Evolutionary conservation across 1,284 basidiomycete genomes (phyloP).

Genomic region (Rhodotorula sp.): DNA sequence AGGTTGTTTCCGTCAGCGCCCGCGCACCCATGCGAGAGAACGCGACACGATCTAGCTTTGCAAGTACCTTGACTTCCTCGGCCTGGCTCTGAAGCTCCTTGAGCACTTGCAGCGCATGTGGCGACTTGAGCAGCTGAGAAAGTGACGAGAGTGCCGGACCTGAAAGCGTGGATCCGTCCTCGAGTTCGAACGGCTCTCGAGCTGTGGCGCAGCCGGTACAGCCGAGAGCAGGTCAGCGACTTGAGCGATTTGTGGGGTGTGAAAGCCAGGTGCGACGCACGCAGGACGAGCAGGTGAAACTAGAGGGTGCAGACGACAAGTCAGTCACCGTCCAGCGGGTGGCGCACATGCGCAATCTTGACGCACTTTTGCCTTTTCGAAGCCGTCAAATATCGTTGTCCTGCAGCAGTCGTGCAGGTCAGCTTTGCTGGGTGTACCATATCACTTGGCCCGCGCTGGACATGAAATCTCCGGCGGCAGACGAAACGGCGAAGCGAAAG

Average conservation of each 20-base stretch:
- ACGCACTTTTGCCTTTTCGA: conserved; percentile 60
- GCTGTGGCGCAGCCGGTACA: conserved; percentile 59
- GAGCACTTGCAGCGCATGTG: conserved; percentile 61
- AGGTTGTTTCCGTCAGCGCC: not conserved
- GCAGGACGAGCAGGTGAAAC: conserved; percentile 33
- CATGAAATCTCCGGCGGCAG: not conserved
- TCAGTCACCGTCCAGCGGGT: too few relatives aligned
- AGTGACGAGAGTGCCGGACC: conserved; percentile 59
- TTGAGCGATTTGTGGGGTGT: not conserved
- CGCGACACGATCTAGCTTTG: too few relatives aligned
- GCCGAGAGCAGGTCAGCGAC: conserved; percentile 61
- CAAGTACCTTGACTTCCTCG: conserved; percentile 53
- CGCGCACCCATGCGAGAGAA: not conserved
- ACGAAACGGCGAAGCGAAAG: not conserved
- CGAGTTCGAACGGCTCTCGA: conserved; percentile 31
- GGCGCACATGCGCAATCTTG: too few relatives aligned
- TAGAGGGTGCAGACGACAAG: too few relatives aligned
- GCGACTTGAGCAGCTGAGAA: conserved; percentile 60
- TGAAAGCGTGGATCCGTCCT: conserved; percentile 40
- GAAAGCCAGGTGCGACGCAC: conserved; percentile 16
- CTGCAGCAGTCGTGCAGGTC: conserved; percentile 46
- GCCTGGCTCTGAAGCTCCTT: conserved; percentile 61
- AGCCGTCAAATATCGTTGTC: conserved; percentile 78
- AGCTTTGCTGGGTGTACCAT: not conserved
- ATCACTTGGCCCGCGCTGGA: too few relatives aligned